Evolutionary conservation across 2,329 filamentous ascomycete genomes (phyloP), one percentile per base, ranked within the genome.

Genomic region (Dactylella cylindrospora): DNA sequence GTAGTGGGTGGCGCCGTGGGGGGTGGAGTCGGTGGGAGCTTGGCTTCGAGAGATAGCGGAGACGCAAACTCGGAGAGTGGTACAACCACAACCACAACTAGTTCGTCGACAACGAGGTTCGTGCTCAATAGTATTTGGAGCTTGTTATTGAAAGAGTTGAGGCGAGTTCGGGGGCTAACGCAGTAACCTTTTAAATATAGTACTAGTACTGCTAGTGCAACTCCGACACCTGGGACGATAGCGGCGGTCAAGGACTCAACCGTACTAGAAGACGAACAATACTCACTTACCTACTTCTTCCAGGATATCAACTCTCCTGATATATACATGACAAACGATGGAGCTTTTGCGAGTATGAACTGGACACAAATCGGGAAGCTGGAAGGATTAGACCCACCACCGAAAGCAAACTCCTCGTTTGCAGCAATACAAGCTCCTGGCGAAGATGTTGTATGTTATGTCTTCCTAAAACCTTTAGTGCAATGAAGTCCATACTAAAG

Each of bases 311-410:
- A 54, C 32, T 49, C 57, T 7, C 57, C 57, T 1, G 57, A 62
- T 49, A 62, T 62, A 19, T 62, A 53, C 25, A 32, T 62, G 49
- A 49, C 39, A 43, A 62, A 47, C 5, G 50, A 39, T 15, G 45
- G 49, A 15, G n/a, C n/a, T n/a, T n/a, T n/a, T n/a, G 32, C 29
- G 19, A 49, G 57, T 2, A 29, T 33, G 13, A 41, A 45, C 40
- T 62, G 57, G 57, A 19, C 44, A 15, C 39, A 62, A n/a, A 54
- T 62, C 26, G 57, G 57, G 17, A 62, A 54, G 22, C 19, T 62
- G n/a, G 15, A 39, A 20, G 57, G 57, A 8, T 20, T 62, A 25
- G 17, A 62, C 17, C 57, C 57, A 12, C 36, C 43, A 28, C 57
- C 57, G 3, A 35, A 36, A 12, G 5, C 23, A 7, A 62, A 62